A percentile compares a stretch with the other conserved stretches of the same genome.
Evolutionary conservation across 441 rosid species (phyloP).

Genomic region (Brassica balearica): DNA sequence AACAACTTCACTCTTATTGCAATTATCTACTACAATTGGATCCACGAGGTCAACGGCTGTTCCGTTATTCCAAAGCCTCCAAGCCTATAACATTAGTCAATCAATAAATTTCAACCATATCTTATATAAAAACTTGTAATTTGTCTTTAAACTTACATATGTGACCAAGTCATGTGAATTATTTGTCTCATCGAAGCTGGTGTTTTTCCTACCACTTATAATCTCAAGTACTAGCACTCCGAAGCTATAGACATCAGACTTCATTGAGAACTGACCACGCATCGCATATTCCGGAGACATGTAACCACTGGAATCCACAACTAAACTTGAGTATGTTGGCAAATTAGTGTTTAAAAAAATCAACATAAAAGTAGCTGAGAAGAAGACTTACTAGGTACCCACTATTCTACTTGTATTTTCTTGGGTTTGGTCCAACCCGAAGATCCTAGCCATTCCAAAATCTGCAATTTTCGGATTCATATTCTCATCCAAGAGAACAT

Average conservation of each 20-base stretch:
- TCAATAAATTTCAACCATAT: background rate
- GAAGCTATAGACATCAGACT: conserved; percentile 20
- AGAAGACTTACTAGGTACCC: background rate
- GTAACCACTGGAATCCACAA: conserved; percentile 20
- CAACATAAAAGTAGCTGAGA: background rate
- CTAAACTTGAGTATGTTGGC: background rate
- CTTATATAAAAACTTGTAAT: too few relatives aligned
- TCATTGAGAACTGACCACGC: too few relatives aligned
- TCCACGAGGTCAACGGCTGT: conserved; percentile 31
- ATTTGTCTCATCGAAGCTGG: background rate
- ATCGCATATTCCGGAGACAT: too few relatives aligned
- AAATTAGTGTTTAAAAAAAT: too few relatives aligned
- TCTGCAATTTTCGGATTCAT: background rate
- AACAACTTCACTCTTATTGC: background rate
- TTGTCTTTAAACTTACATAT: conserved; percentile 9
- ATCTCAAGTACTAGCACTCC: conserved; percentile 1
- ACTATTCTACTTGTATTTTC: background rate
- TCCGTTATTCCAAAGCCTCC: conserved; percentile 48
- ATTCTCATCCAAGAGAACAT: background rate
- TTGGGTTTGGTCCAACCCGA: background rate
- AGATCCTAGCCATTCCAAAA: conserved; percentile 1
- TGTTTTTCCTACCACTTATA: background rate
- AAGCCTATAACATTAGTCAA: conserved; percentile 30
- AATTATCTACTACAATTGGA: conserved; percentile 15
- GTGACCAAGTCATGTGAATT: conserved; percentile 9